Evolutionary conservation across 2,329 filamentous ascomycete species (phyloP), one percentile per base, ranked within the genome.

Genomic region (Herpotrichia juniperi): DNA sequence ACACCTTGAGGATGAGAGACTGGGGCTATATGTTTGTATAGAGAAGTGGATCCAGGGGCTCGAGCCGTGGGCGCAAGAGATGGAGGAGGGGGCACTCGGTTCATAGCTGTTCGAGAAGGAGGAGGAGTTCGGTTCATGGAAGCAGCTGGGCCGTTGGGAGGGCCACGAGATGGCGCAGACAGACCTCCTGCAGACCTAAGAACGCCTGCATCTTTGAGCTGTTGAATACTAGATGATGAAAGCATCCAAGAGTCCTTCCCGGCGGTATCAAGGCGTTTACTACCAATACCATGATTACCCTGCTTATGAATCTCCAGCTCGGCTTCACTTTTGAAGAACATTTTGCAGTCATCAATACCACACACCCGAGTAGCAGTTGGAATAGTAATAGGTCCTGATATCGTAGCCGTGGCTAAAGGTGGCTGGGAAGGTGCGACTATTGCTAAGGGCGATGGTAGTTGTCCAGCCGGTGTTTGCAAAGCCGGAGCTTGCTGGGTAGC

Each of bases 191-290:
- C 9, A 11, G 31, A n/a, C 39, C 31, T 53, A 4, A 63, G 42
- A 8, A 58, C 21, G 0, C 59, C 61, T 34, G 57, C 50, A 14
- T 50, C 40, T 17, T 46, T 54, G 17, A 64, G 42, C n/a, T 57
- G 47, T 26, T 65, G 56, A 12, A 62, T 56, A 24, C 45, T 46
- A 2, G 48, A 50, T 24, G 57, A 56, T 35, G 34, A 49, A 4
- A 67, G 56, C 58, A 67, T 67, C 56, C 58, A 64, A 1, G 59
- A 57, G 14, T 65, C 62, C 8, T 45, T 56, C 1, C 66, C 65
- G 9, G 44, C 43, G 1, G 66, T 19, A 31, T 68, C 63, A 4
- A 67, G 28, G 3, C 22, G 48, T 34, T 53, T 43, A 10, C 64
- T 63, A 14, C 63, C 67, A 16, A 65, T 24, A 14, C 59, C 59